Base-by-base conservation (phyloP, 2,329 filamentous ascomycete species). In the Epichloe sylvatica region DNA sequence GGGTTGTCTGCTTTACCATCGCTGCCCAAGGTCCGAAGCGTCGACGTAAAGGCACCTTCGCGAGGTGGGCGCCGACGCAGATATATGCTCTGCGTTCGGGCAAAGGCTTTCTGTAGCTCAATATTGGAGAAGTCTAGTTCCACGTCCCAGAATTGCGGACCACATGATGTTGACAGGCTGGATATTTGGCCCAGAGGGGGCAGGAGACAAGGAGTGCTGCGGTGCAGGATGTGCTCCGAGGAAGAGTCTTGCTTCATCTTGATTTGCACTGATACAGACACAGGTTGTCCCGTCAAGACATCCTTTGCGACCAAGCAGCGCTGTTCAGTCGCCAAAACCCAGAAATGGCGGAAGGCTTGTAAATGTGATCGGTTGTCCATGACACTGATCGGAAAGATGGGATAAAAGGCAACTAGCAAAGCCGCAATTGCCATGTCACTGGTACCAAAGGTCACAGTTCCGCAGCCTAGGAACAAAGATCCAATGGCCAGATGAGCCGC, bases 291-390 rank as follows among this genome's bases (percentile, higher is more conserved):
- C 0, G 87, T 94, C 52, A 92, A 82, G 3, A 92, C 78, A 57
- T 98, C 92, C 53, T 91, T 86, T 17, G 87, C 79, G 1, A 98
- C 80, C 0, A 98, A 76, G 62, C 91, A 97, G 47, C 94, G 80
- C 9, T 88, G 80, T 60, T 98, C 92, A 0, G 86, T 84, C 1
- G 92, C 92, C 3, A 98, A 75, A 11, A 95, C 91, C 92, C 92
- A 98, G 61, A 98, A 86, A 66, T 98, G 91, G 5, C 94, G 81
- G 70, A 98, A 92, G 3, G 94, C 92, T 69, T 98, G 92, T 5
- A 98, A 75, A 60, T 98, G 92, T 11, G 88, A 89, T 55, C 86
- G 84, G 62, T 97, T 97, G 68, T 98, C 92, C 59, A 94, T 84
- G 2, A 97, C 86, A 33, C 80, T 84, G 9, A 80, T 84, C 0